Percentiles rank a stretch among this genome's conserved stretches.
Evolutionary conservation across 495 filamentous ascomycete genomes (phyloP).

Genomic region (Aspergillus hancockii): DNA sequence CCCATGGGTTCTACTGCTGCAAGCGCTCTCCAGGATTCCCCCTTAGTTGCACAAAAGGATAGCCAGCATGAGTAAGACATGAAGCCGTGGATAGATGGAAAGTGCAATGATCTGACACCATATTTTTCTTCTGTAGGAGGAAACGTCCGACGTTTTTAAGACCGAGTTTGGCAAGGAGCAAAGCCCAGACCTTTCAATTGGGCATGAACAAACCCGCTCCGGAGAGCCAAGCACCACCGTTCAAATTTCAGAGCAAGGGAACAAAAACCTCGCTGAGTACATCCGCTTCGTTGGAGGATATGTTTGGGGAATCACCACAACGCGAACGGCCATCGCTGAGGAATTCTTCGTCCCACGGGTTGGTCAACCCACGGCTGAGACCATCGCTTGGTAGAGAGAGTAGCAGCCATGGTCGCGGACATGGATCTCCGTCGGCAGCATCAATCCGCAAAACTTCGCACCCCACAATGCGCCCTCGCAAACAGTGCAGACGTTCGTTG

Average conservation of each 20-base stretch:
- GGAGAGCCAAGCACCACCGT: slow-evolving; percentile 68
- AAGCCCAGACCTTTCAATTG: slow-evolving; percentile 44
- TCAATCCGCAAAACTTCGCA: slow-evolving; percentile 72
- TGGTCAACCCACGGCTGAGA: slow-evolving; percentile 60
- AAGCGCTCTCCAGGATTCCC: slow-evolving; percentile 51
- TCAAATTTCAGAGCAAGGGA: slow-evolving; percentile 70
- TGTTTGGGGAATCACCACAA: slow-evolving; percentile 77
- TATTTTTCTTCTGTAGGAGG: slow-evolving; percentile 27
- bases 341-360: slow-evolving; percentile 32
- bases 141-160: slow-evolving; percentile 44
- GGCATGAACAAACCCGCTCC: slow-evolving; percentile 35
- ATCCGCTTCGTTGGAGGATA: slow-evolving; percentile 70
- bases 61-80: slow-evolving; percentile 39
- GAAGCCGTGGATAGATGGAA: neutral
- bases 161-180: slow-evolving; percentile 43
- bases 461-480: slow-evolving; percentile 74
- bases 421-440: slow-evolving; percentile 69
- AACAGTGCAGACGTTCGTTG: slow-evolving; percentile 84
- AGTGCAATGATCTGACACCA: slow-evolving; percentile 22
- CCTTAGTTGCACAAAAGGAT: slow-evolving; percentile 50
- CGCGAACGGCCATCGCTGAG: slow-evolving; percentile 54
- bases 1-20: slow-evolving; percentile 37
- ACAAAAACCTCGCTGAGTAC: slow-evolving; percentile 53
- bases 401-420: slow-evolving; percentile 51
- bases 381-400: slow-evolving; percentile 54